A percentile compares a stretch with the other conserved stretches of the same genome.
These are phyloP conservation scores for Fusarium sp. DNA, from an alignment of 2,329 filamentous ascomycete genomes.

Conservation along the genomic window DNA sequence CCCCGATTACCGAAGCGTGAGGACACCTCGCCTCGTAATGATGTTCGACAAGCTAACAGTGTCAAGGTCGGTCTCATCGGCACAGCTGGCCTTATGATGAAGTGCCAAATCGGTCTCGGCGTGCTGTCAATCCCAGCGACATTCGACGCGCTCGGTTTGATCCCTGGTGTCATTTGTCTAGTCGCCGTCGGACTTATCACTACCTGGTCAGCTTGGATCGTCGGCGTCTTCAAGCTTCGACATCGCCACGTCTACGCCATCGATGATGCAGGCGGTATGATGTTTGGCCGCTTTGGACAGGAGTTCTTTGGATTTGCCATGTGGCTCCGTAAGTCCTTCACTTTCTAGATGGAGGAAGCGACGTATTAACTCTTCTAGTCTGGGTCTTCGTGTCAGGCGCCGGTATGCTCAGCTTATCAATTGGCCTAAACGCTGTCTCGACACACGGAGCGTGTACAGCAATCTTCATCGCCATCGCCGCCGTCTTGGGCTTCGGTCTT, in stretches of 20 bases:
- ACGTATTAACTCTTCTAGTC: background rate
- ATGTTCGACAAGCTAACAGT: background rate
- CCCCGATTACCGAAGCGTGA: slow-evolving; percentile 48
- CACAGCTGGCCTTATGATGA: slow-evolving; percentile 59
- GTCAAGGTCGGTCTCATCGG: slow-evolving; percentile 55
- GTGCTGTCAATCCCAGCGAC: slow-evolving; percentile 61
- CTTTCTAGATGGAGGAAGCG: rapidly evolving
- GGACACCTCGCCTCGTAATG: background rate
- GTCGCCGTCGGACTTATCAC: slow-evolving; percentile 55
- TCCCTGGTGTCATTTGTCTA: slow-evolving; percentile 59
- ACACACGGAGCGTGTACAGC: slow-evolving; percentile 53
- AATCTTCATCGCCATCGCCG: slow-evolving; percentile 52
- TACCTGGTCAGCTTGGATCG: slow-evolving; percentile 61
- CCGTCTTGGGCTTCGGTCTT: slow-evolving; percentile 43
- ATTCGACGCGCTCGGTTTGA: slow-evolving; percentile 58
- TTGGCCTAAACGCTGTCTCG: slow-evolving; percentile 54
- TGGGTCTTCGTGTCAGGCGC: slow-evolving; percentile 36
- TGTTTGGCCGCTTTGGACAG: slow-evolving; percentile 60
- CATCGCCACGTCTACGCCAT: slow-evolving; percentile 65
- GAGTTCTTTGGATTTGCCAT: slow-evolving; percentile 54
- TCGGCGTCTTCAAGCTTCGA: slow-evolving; percentile 62
- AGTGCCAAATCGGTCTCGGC: slow-evolving; percentile 58
- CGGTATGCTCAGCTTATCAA: slow-evolving; percentile 48
- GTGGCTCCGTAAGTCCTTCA: slow-evolving; percentile 48
- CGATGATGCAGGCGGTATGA: slow-evolving; percentile 61